Evolutionary conservation across 768 basidiomycete genomes (phyloP).

Genomic region (Calocybe cyanea): DNA sequence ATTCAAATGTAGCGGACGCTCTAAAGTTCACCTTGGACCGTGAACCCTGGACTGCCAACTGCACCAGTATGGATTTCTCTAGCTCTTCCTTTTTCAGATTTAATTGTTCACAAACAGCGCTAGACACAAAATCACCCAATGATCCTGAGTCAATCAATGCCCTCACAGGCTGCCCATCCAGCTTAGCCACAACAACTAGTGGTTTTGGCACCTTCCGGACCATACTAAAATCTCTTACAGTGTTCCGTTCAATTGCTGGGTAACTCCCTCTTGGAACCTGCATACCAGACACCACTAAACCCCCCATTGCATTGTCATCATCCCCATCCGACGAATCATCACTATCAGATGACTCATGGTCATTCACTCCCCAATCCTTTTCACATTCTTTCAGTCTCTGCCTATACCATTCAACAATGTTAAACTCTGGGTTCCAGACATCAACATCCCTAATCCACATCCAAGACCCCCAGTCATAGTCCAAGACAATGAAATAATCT

Average conservation of each 20-base stretch:
- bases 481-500: too few species aligned
- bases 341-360: neutral
- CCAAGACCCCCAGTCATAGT: too few species aligned
- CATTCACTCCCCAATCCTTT: too few species aligned
- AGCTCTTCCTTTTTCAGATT: conserved; percentile 22
- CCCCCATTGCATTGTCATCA: too few species aligned
- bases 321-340: too few species aligned
- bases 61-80: conserved; percentile 27
- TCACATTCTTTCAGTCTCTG: too few species aligned
- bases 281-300: too few species aligned
- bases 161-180: conserved; percentile 27
- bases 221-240: neutral
- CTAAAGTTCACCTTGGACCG: conserved; percentile 29
- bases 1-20: conserved; percentile 20
- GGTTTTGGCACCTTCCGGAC: conserved; percentile 21
- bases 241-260: neutral
- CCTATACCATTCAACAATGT: too few species aligned
- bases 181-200: conserved; percentile 22
- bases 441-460: too few species aligned
- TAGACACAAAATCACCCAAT: conserved; percentile 34
- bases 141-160: conserved; percentile 37
- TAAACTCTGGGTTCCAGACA: too few species aligned
- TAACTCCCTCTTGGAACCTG: neutral
- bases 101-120: conserved; percentile 30
- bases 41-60: conserved; percentile 37